Evolutionary conservation across 352 stramenopile species (phyloP), one percentile per base, ranked within the genome.

Genomic region (Blastocystis hominis): DNA sequence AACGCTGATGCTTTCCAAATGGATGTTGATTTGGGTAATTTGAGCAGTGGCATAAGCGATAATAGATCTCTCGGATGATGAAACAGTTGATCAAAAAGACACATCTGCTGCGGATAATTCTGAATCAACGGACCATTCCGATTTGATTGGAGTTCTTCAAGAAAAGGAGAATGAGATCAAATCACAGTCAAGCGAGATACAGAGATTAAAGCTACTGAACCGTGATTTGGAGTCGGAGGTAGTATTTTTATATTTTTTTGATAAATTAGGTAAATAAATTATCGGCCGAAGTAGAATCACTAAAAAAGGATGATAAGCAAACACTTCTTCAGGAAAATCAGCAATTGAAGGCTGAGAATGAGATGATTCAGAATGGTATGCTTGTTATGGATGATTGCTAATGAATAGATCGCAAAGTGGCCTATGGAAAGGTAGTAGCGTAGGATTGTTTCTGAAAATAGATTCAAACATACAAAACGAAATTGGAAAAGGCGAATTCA

Each of bases 401-500:
- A 66, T 17, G 24, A 36, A 15, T 80, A 80, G 70, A 80, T 80
- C 24, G 70, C 3, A 80, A 80, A 80, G 50, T 24, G 20, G 44
- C 50, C 3, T 64, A 64, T 64, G 70, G 63, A n/a, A 80, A 80
- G 70, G 70, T 80, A 17, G 13, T 63, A 4, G 9, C n/a, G 9
- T 42, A 20, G 17, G 3, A 63, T 46, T 64, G 9, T 1, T 30
- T 72, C n/a, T 40, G 50, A 34, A 4, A 24, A 46, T 80, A 80
- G 70, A 80, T 80, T 80, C 70, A 80, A 47, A n/a, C 53, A 24
- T 80, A 80, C 44, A 80, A 80, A 24, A 54, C 46, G n/a, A 80
- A 80, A 3, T 36, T 80, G 42, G 70, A 80, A 47, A 80, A 80
- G 54, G 70, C 70, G 1, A 80, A 54, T 46, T 36, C 47, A 9